Conservation (phyloP, 73 alveolate genomes). For the Symbiodinium pilosum region DNA sequence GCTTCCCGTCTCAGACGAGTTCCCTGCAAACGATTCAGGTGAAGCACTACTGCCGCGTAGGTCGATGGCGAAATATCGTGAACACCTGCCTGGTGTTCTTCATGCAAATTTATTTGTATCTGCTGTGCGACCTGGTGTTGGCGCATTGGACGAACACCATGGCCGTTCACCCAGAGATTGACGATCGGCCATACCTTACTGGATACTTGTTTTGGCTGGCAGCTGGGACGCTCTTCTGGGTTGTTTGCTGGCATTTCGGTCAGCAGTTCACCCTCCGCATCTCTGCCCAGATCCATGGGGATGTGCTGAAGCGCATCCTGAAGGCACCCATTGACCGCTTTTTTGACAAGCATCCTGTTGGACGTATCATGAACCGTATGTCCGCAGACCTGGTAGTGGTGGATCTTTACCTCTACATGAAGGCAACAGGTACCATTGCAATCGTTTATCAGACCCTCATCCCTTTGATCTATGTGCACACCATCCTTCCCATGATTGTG, state of each 20-base stretch:
- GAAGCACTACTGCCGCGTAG: slow-evolving; percentile 72
- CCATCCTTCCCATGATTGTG: slow-evolving; percentile 37
- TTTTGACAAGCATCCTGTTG: slow-evolving; percentile 89
- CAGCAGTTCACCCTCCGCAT: slow-evolving; percentile 53
- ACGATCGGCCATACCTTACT: slow-evolving; percentile 55
- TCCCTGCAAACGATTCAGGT: background rate
- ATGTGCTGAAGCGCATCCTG: slow-evolving; percentile 35
- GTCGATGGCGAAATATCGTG: slow-evolving; percentile 74
- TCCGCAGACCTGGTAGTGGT: slow-evolving; percentile 82
- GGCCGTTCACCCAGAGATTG: slow-evolving; percentile 42
- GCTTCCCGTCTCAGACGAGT: too few relatives aligned
- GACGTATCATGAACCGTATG: slow-evolving; percentile 89
- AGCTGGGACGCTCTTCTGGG: slow-evolving; percentile 58
- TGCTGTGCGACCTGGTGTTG: slow-evolving; percentile 50
- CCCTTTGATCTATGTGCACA: slow-evolving; percentile 56
- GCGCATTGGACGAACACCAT: slow-evolving; percentile 69
- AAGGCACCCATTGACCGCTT: slow-evolving; percentile 84
- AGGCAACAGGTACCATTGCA: slow-evolving; percentile 77
- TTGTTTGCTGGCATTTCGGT: slow-evolving; percentile 74
- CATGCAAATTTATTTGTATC: slow-evolving; percentile 61
- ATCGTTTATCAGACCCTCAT: slow-evolving; percentile 65
- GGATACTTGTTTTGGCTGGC: slow-evolving; percentile 56
- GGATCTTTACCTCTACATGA: slow-evolving; percentile 62
- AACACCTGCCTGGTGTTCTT: slow-evolving; percentile 80
- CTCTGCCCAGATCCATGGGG: slow-evolving; percentile 87